These are phyloP conservation scores for Aspergillus sojae DNA, from an alignment of 2,329 filamentous ascomycete genomes.

Conservation along the genomic window DNA sequence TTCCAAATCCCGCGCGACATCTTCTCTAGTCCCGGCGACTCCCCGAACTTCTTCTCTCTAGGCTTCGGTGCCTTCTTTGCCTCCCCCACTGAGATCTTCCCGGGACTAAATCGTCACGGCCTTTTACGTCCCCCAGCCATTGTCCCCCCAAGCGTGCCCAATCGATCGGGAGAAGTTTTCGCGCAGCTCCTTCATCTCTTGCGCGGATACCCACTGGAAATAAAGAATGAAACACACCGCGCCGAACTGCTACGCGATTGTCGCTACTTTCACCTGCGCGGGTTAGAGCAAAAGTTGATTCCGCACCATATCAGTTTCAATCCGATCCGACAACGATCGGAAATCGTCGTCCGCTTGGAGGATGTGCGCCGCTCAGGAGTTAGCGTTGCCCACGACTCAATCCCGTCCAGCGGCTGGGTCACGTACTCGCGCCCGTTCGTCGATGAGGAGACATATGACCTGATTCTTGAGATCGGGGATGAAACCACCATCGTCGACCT, in stretches of 20 bases:
- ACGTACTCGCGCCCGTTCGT: constrained; percentile 83
- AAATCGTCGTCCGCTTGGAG: constrained; percentile 79
- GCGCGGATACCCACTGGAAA: constrained; percentile 78
- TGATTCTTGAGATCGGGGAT: constrained; percentile 77
- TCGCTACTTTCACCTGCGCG: constrained; percentile 90
- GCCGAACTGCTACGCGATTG: constrained; percentile 79
- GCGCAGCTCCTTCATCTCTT: constrained; percentile 79
- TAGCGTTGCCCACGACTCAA: constrained; percentile 54
- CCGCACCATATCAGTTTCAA: constrained; percentile 77
- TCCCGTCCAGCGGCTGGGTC: constrained; percentile 57
- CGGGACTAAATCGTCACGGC: constrained; percentile 75
- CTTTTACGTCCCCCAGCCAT: constrained; percentile 87
- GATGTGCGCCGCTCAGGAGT: constrained; percentile 89
- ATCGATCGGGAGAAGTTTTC: constrained; percentile 81
- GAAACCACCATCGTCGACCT: constrained; percentile 65
- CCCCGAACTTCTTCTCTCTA: constrained; percentile 93
- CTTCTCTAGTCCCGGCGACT: constrained; percentile 82
- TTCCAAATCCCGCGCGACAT: constrained; percentile 90
- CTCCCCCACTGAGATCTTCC: constrained; percentile 77
- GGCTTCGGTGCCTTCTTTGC: constrained; percentile 89
- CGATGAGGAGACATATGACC: constrained; percentile 72
- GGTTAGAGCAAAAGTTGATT: constrained; percentile 84
- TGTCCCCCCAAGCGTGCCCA: constrained; percentile 76
- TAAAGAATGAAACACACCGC: constrained; percentile 76
- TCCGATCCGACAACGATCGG: constrained; percentile 64